These are phyloP conservation scores for Oryza coarctata DNA, from an alignment of 176 grass and related monocot genomes.

Conservation along the genomic window DNA sequence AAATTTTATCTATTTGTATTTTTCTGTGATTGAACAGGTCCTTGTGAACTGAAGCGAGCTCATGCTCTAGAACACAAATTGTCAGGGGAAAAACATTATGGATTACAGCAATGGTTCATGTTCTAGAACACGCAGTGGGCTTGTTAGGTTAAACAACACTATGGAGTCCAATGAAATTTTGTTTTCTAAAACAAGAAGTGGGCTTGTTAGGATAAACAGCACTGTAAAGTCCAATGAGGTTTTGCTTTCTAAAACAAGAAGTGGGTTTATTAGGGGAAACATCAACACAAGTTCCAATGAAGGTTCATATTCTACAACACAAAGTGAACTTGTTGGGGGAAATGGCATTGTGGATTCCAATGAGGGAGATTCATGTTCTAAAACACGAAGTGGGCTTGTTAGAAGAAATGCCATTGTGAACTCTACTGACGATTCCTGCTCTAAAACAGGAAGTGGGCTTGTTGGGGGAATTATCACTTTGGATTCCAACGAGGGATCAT, in stretches of 20 bases:
- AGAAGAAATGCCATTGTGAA: conserved; percentile 1
- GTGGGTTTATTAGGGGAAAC: conserved; percentile 35
- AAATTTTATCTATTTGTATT: conserved; percentile 7
- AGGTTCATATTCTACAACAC: conserved; percentile 33
- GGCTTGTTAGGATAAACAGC: conserved; percentile 16
- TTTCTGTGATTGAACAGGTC: conserved; percentile 24
- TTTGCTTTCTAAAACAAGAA: conserved; percentile 38
- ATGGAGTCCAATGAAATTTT: neutral
- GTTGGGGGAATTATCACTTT: neutral
- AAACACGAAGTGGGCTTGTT: conserved; percentile 38
- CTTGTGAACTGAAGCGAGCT: conserved; percentile 8
- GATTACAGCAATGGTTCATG: neutral
- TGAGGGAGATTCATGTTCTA: conserved; percentile 14
- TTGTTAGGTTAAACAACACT: conserved; percentile 3
- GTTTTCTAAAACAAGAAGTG: conserved; percentile 43
- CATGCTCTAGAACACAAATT: conserved; percentile 7
- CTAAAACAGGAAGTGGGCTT: conserved; percentile 16
- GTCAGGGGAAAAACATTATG: conserved; percentile 29
- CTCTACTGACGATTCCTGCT: conserved; percentile 11
- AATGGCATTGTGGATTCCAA: neutral
- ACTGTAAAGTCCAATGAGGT: neutral
- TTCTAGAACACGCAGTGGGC: conserved; percentile 40
- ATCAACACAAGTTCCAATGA: conserved; percentile 7
- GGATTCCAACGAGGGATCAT: conserved; percentile 15
- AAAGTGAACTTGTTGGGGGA: conserved; percentile 33